Evolutionary conservation across 352 stramenopile species (phyloP).

Genomic region (Pythium utonaiense): DNA sequence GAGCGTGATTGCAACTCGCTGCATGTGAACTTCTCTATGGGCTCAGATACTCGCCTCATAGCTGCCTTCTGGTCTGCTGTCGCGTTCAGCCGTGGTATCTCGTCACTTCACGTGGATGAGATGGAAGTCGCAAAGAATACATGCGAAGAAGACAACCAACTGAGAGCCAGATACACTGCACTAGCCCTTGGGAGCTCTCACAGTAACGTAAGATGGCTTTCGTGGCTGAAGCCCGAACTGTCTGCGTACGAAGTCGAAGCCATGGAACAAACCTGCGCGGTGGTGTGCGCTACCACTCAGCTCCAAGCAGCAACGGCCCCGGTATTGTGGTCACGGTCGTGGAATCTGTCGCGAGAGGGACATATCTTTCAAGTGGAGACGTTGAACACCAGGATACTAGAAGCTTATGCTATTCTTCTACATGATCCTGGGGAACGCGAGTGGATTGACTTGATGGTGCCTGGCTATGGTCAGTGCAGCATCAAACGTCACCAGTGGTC

Average conservation of each 20-base stretch:
- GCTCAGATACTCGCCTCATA: not conserved
- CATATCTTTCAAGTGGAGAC: not conserved
- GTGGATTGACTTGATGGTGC: constrained; percentile 31
- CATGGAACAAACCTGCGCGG: not conserved
- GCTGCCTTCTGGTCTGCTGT: constrained; percentile 11
- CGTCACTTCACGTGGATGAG: constrained; percentile 14
- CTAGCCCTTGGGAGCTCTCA: not conserved
- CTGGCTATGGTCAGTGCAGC: constrained; percentile 27
- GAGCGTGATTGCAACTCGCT: not conserved
- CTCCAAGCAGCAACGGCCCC: not conserved
- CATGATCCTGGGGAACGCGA: constrained; percentile 23
- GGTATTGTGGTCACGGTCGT: not conserved
- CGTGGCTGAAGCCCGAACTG: not conserved
- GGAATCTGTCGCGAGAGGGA: not conserved
- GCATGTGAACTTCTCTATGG: not conserved
- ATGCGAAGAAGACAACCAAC: not conserved
- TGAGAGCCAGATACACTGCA: constrained; percentile 3
- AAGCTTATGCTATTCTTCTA: constrained; percentile 16
- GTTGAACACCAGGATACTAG: not conserved
- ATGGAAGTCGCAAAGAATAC: not conserved
- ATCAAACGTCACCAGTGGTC: constrained; percentile 12
- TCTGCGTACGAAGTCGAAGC: not conserved
- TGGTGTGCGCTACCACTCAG: too few relatives aligned
- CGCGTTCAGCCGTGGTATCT: constrained; percentile 3
- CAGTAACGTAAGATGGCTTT: not conserved